These are phyloP conservation scores for Posidonia australis DNA, from an alignment of 106 monocot genomes.

Conservation along the genomic window DNA sequence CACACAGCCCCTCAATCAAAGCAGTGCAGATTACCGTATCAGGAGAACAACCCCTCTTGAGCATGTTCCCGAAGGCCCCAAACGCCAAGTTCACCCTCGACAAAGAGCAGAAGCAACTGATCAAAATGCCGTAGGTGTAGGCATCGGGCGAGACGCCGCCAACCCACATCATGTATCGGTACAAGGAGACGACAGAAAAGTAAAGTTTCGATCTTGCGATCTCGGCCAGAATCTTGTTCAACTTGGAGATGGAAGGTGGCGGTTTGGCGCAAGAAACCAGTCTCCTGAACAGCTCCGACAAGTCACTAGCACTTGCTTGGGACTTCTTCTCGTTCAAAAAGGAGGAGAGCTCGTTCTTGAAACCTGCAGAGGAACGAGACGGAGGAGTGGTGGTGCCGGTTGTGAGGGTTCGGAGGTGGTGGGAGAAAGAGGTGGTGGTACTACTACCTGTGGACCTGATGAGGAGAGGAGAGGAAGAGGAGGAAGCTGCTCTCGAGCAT, in stretches of 20 bases:
- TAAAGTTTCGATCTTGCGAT: conserved; percentile 5
- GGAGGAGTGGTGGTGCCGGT: neutral
- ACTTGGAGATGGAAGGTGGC: conserved; percentile 1
- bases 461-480: neutral
- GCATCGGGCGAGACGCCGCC: conserved; percentile 8
- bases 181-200: conserved; percentile 3
- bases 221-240: conserved; percentile 2
- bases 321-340: neutral
- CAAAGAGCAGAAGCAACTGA: conserved; percentile 11
- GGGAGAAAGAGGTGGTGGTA: neutral
- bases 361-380: neutral
- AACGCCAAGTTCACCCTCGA: conserved; percentile 8
- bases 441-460: neutral
- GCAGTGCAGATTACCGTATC: neutral
- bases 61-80: conserved; percentile 8
- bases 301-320: neutral
- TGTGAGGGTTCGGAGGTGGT: neutral
- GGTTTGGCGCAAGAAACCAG: neutral
- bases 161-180: neutral
- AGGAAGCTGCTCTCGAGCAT: neutral
- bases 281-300: conserved; percentile 4
- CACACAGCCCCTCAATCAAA: conserved; percentile 19
- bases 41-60: conserved; percentile 9
- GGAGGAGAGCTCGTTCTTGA: neutral
- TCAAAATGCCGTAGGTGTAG: conserved; percentile 7